Conservation (phyloP, 2,329 filamentous ascomycete species). For the Sporothrix brasiliensis region DNA sequence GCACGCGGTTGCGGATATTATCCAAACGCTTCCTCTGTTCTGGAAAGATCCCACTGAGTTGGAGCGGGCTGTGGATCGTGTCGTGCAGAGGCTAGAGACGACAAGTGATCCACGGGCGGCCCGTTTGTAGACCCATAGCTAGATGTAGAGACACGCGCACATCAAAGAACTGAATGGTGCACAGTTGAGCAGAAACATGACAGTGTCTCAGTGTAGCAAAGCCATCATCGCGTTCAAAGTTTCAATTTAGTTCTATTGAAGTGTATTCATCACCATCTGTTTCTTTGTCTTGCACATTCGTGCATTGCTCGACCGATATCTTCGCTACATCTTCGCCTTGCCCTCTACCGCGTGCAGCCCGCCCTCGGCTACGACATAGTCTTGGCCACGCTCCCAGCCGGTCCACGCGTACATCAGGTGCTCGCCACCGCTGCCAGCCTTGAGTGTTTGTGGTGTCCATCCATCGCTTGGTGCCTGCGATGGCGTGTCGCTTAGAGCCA, state of each 20-base stretch:
- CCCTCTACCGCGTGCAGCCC: not conserved
- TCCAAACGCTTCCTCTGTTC: not conserved
- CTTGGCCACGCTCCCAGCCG: not conserved
- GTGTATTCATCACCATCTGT: too few species aligned
- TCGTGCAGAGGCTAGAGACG: not conserved
- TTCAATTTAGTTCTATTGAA: too few species aligned
- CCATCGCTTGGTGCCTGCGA: not conserved
- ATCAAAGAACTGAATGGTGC: too few species aligned
- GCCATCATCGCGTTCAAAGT: too few species aligned
- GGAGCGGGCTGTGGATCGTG: not conserved
- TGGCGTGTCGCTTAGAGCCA: not conserved
- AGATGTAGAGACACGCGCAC: too few species aligned
- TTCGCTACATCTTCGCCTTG: not conserved
- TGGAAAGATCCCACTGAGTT: not conserved
- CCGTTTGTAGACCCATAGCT: not conserved
- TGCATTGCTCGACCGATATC: too few species aligned
- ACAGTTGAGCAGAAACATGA: too few species aligned
- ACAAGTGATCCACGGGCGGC: not conserved
- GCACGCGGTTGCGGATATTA: not conserved
- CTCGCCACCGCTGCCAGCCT: not conserved
- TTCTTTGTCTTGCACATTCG: too few species aligned
- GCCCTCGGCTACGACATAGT: not conserved
- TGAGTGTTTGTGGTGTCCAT: not conserved
- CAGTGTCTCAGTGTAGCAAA: too few species aligned
- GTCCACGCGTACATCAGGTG: not conserved